Evolutionary conservation across 2,329 filamentous ascomycete genomes (phyloP).

Genomic region (Fusarium sp.): DNA sequence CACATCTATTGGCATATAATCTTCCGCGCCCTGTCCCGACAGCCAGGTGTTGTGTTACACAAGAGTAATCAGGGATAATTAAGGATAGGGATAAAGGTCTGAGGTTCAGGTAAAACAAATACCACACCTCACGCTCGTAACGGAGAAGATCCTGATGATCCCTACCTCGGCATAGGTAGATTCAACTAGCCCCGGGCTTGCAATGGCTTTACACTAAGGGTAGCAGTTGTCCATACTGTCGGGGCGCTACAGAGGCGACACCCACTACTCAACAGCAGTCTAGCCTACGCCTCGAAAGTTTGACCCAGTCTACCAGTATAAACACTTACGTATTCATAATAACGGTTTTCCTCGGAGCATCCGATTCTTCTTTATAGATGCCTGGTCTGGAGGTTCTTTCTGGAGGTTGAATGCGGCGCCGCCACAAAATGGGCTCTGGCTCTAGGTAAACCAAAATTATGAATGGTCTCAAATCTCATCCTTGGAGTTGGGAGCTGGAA

Average conservation of each 20-base stretch:
- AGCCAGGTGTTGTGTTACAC: conserved; percentile 22
- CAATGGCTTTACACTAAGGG: background rate
- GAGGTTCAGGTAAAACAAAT: background rate
- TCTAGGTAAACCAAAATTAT: background rate
- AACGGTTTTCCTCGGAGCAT: background rate
- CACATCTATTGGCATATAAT: conserved; percentile 37
- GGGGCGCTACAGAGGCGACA: background rate
- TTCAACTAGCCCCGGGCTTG: background rate
- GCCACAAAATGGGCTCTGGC: conserved; percentile 13
- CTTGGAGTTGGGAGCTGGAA: conserved; percentile 26
- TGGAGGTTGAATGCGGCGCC: conserved; percentile 23
- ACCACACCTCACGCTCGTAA: background rate
- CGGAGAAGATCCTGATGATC: conserved; percentile 2
- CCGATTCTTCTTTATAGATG: background rate
- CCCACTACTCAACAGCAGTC: background rate
- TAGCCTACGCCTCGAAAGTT: background rate
- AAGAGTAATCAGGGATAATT: background rate
- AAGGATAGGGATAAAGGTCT: conserved; percentile 9
- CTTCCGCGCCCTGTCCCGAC: conserved; percentile 28
- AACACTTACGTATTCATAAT: background rate
- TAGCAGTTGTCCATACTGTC: conserved; percentile 4
- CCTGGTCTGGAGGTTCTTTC: background rate
- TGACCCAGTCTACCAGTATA: too few species aligned
- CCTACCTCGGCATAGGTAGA: background rate
- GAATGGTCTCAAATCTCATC: conserved; percentile 36